Conservation (phyloP, 2,329 filamentous ascomycete genomes). For the Tolypocladium nubicola region DNA sequence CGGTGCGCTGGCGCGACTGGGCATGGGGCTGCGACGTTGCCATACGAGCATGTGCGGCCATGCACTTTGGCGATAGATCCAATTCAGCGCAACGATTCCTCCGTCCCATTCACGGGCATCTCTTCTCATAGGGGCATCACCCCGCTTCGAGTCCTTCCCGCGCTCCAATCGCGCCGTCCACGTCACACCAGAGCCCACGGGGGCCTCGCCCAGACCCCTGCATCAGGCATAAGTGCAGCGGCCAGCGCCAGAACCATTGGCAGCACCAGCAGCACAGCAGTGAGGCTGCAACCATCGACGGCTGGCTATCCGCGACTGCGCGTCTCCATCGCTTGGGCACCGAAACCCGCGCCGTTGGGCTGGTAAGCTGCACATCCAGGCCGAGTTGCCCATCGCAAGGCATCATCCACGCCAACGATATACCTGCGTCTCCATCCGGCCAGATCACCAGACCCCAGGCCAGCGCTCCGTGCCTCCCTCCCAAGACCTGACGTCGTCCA, state of each 20-base stretch:
- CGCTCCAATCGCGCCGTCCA: slow-evolving; percentile 3
- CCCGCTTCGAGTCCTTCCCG: slow-evolving; percentile 1
- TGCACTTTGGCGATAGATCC: no score
- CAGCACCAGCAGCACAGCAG: not conserved
- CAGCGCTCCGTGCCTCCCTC: not conserved
- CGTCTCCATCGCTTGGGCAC: not conserved
- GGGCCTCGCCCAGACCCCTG: not conserved
- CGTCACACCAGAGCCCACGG: slow-evolving; percentile 5
- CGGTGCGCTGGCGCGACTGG: no score
- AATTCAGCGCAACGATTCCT: not conserved
- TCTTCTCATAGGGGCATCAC: not conserved
- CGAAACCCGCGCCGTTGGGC: slow-evolving; percentile 1
- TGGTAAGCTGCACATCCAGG: not conserved
- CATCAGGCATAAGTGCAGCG: slow-evolving; percentile 1
- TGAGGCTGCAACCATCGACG: not conserved
- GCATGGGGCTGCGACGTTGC: no score
- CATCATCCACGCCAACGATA: not conserved
- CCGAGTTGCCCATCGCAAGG: not conserved
- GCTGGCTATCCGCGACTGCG: not conserved
- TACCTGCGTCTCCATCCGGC: not conserved
- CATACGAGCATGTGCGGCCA: no score
- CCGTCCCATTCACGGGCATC: not conserved
- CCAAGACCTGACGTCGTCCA: not conserved
- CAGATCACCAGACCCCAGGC: not conserved
- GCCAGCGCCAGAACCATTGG: no score